Percentiles rank a stretch among this genome's conserved stretches.
Conservation (phyloP, 306 rosid genomes). For the barrel medic (Medicago truncatula) region DNA sequence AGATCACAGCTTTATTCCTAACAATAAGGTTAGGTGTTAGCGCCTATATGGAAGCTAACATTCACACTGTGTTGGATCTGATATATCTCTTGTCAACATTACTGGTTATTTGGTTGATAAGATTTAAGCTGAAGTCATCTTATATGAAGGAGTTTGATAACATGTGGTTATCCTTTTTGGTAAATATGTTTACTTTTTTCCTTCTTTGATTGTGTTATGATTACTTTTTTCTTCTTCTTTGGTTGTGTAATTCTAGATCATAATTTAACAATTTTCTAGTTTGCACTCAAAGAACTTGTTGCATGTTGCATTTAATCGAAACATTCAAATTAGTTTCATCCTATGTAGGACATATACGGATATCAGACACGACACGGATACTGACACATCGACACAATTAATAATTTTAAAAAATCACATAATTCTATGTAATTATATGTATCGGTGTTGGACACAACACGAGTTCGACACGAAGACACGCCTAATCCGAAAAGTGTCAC, state of each 20-base stretch:
- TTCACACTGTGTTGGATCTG: constrained; percentile 60
- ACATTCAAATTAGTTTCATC: background rate
- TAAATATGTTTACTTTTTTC: constrained; percentile 26
- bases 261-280: background rate
- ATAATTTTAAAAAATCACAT: no score
- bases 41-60: constrained; percentile 46
- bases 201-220: no score
- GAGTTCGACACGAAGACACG: no score
- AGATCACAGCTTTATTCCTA: constrained; percentile 71
- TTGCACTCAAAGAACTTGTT: background rate
- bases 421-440: no score
- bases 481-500: no score
- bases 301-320: background rate
- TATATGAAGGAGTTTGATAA: constrained; percentile 75
- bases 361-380: no score
- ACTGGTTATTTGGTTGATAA: constrained; percentile 71
- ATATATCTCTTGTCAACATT: constrained; percentile 54
- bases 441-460: no score
- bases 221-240: no score
- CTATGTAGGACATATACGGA: no score
- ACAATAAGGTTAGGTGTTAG: constrained; percentile 54
- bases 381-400: no score
- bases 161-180: constrained; percentile 59
- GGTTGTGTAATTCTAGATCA: no score
- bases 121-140: constrained; percentile 67